Percentiles rank a stretch among this genome's conserved stretches.
Evolutionary conservation across 371 early-diverging fungal species (phyloP).

Genomic region (Phascolomyces articulosus): DNA sequence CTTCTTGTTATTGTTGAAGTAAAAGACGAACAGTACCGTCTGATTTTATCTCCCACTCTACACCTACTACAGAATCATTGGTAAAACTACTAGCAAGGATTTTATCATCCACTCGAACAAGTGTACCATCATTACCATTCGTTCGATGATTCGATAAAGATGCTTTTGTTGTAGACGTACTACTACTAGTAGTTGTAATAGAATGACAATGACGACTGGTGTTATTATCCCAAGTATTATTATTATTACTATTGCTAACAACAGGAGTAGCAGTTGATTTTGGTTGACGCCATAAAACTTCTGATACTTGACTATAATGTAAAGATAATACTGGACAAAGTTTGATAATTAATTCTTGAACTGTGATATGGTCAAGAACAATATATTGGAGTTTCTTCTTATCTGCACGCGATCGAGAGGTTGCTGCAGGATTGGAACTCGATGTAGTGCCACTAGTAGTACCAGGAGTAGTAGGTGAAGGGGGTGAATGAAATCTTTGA

Average conservation of each 20-base stretch:
- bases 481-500: slow-evolving; percentile 22
- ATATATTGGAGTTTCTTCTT: slow-evolving; percentile 19
- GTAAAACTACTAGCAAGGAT: slow-evolving; percentile 13
- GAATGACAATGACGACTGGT: no score
- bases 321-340: slow-evolving; percentile 21
- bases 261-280: no score
- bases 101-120: slow-evolving; percentile 20
- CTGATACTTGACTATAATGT: slow-evolving; percentile 23
- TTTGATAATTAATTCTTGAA: slow-evolving; percentile 16
- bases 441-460: no score
- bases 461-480: no score
- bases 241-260: no score
- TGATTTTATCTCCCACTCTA: slow-evolving; percentile 30
- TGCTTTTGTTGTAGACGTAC: slow-evolving; percentile 1
- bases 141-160: neutral
- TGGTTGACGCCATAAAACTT: slow-evolving; percentile 25
- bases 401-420: neutral
- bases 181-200: neutral
- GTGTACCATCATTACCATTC: neutral
- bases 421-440: no score
- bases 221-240: neutral
- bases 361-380: slow-evolving; percentile 8
- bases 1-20: slow-evolving; percentile 11
- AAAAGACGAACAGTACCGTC: slow-evolving; percentile 20
- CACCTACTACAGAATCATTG: slow-evolving; percentile 11